A percentile compares a stretch with the other conserved stretches of the same genome.
phyloP scores from a whole-genome alignment of 2,329 filamentous ascomycete species.

The Curvularia hawaiiensis region DNA sequence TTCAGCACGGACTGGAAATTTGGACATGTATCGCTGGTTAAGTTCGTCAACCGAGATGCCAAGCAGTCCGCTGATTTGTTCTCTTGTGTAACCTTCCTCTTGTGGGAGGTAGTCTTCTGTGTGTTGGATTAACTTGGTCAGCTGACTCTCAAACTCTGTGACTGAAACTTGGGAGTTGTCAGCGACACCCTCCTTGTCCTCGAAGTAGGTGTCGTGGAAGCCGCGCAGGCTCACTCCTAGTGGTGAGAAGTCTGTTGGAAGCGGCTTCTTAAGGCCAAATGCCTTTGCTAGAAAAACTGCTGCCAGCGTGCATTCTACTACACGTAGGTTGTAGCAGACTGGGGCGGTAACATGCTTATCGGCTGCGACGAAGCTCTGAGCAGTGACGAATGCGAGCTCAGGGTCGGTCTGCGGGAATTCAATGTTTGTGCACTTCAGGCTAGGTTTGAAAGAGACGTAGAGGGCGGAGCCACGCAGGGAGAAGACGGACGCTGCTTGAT shows the following conservation, averaged over 20 bases:
- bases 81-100: conserved; percentile 84
- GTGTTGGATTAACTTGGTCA: conserved; percentile 73
- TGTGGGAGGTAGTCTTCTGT: conserved; percentile 73
- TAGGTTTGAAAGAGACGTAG: conserved; percentile 87
- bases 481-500: conserved; percentile 95
- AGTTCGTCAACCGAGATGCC: conserved; percentile 72
- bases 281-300: conserved; percentile 69
- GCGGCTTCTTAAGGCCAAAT: conserved; percentile 60
- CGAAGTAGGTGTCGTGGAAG: conserved; percentile 84
- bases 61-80: conserved; percentile 78
- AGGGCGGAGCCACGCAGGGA: conserved; percentile 83
- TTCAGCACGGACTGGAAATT: conserved; percentile 87
- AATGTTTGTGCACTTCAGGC: conserved; percentile 75
- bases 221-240: conserved; percentile 82
- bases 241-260: conserved; percentile 80
- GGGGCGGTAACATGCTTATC: conserved; percentile 95
- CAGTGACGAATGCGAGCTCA: conserved; percentile 89
- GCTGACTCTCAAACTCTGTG: conserved; percentile 62
- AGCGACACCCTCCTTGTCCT: conserved; percentile 54
- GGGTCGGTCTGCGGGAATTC: conserved; percentile 80
- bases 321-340: conserved; percentile 93
- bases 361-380: conserved; percentile 90
- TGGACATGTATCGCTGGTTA: conserved; percentile 78
- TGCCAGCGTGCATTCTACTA: conserved; percentile 92
- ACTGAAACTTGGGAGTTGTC: conserved; percentile 55